Percentiles rank a stretch among this genome's conserved stretches.
Evolutionary conservation across 2,329 filamentous ascomycete species (phyloP).

Genomic region (Ascochyta fabae): DNA sequence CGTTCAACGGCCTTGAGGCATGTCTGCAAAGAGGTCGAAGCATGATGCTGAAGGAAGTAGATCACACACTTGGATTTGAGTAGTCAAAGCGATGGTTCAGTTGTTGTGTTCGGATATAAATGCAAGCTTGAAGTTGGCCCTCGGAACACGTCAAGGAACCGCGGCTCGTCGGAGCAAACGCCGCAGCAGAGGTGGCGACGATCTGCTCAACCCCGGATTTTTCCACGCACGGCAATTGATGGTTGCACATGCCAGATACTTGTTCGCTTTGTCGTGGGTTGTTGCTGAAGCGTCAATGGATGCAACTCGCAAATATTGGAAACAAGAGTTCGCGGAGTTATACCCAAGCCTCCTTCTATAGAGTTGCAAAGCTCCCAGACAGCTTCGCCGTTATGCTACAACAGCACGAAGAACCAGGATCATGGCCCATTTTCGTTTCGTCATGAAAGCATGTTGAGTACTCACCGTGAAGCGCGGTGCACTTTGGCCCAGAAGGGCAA

Average conservation of each 20-base stretch:
- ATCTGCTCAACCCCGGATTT: slow-evolving; percentile 13
- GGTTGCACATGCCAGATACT: not conserved
- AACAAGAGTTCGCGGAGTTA: not conserved
- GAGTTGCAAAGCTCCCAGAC: not conserved
- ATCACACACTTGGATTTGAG: not conserved
- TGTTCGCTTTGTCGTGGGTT: not conserved
- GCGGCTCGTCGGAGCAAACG: slow-evolving; percentile 33
- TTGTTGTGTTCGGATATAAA: slow-evolving; percentile 10
- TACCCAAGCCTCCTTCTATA: not conserved
- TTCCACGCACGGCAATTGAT: not conserved
- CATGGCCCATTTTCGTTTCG: not conserved
- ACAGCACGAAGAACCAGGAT: not conserved
- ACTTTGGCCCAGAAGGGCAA: slow-evolving; percentile 20
- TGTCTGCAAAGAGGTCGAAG: slow-evolving; percentile 52
- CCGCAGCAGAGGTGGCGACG: slow-evolving; percentile 28
- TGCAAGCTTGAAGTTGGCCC: slow-evolving; percentile 21
- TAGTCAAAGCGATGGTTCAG: slow-evolving; percentile 1
- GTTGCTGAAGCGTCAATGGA: not conserved
- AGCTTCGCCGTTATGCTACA: not conserved
- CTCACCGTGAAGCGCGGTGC: not conserved
- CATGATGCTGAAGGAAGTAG: slow-evolving; percentile 41
- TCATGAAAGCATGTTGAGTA: not conserved
- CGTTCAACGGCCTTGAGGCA: slow-evolving; percentile 49
- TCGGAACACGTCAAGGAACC: slow-evolving; percentile 31
- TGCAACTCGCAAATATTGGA: not conserved